A percentile compares a stretch with the other conserved stretches of the same genome.
Evolutionary conservation across 805 yeast species (phyloP).

Genomic region (Danielia reshetovae): DNA sequence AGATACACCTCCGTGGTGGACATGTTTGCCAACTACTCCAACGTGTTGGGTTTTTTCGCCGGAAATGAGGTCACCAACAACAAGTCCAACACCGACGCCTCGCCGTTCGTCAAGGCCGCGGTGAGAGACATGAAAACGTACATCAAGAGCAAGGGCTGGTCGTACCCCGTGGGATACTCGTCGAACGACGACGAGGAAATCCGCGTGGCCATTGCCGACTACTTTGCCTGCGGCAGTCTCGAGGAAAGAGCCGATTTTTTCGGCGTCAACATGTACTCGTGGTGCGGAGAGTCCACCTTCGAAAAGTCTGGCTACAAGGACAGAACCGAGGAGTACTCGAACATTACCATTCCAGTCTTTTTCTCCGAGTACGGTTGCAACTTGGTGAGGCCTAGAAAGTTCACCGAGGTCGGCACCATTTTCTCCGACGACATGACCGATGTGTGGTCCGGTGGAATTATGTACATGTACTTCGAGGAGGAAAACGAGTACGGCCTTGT

Average conservation of each 20-base stretch:
- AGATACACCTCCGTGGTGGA: slow-evolving; percentile 85
- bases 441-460: slow-evolving; percentile 94
- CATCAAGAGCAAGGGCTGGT: slow-evolving; percentile 48
- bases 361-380: slow-evolving; percentile 92
- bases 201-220: slow-evolving; percentile 74
- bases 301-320: slow-evolving; percentile 61
- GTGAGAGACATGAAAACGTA: slow-evolving; percentile 83
- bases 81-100: slow-evolving; percentile 75
- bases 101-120: slow-evolving; percentile 95
- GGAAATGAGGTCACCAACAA: slow-evolving; percentile 96
- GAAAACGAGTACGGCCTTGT: slow-evolving; percentile 80
- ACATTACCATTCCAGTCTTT: slow-evolving; percentile 75
- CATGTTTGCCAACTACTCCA: slow-evolving; percentile 68
- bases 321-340: slow-evolving; percentile 67
- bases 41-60: slow-evolving; percentile 91
- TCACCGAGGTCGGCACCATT: slow-evolving; percentile 68
- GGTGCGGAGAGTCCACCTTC: slow-evolving; percentile 73
- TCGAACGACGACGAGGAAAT: slow-evolving; percentile 85
- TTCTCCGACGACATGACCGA: slow-evolving; percentile 72
- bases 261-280: slow-evolving; percentile 84
- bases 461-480: slow-evolving; percentile 88
- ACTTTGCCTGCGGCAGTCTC: slow-evolving; percentile 75
- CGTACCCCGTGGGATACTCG: slow-evolving; percentile 92
- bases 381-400: slow-evolving; percentile 64
- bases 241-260: slow-evolving; percentile 70